Conservation (phyloP, 345 rosid species). For the Populus deltoides region DNA sequence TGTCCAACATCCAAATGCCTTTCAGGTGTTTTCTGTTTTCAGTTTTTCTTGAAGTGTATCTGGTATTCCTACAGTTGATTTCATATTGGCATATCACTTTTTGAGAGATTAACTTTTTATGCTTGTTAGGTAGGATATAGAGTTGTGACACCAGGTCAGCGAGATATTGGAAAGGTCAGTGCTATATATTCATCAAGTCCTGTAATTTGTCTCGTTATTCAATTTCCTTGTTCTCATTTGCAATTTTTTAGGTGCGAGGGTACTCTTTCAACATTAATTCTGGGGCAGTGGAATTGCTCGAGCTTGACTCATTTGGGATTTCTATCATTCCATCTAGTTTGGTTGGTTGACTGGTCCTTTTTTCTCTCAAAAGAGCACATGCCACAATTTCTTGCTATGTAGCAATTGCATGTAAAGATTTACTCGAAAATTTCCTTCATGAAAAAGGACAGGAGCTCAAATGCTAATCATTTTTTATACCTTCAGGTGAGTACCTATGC, state of each 20-base stretch:
- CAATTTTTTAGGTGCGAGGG: conserved; percentile 62
- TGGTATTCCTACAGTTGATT: not conserved
- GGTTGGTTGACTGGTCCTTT: conserved; percentile 42
- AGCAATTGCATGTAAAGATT: not conserved
- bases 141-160: conserved; percentile 60
- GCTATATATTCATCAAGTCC: not conserved
- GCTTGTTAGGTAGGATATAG: conserved; percentile 78
- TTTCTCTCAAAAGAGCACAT: not conserved
- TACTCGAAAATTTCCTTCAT: not conserved
- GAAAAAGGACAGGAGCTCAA: not conserved
- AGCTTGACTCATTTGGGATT: conserved; percentile 85
- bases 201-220: not conserved
- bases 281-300: conserved; percentile 72
- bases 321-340: conserved; percentile 84
- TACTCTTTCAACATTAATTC: conserved; percentile 75
- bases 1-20: not conserved
- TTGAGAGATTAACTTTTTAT: conserved; percentile 23
- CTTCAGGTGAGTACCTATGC: conserved; percentile 81
- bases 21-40: not conserved
- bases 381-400: not conserved
- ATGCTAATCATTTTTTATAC: conserved; percentile 8
- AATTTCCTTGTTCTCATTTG: not conserved
- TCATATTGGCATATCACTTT: not conserved
- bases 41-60: not conserved
- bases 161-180: conserved; percentile 70